These are phyloP conservation scores for Fragilaria radians DNA, from an alignment of 108 stramenopile genomes.

Conservation along the genomic window DNA sequence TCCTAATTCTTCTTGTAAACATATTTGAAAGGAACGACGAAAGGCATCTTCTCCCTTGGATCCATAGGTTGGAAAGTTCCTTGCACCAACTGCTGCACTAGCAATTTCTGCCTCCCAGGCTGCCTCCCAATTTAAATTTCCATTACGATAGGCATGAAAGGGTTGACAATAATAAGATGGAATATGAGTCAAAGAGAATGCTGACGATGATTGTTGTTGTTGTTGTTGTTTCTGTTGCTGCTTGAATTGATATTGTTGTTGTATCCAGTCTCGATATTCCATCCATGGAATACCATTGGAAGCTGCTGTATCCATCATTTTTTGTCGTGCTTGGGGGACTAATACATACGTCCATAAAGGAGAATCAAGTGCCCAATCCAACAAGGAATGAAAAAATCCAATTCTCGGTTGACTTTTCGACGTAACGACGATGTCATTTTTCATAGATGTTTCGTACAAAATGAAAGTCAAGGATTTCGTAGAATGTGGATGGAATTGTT, in stretches of 20 bases:
- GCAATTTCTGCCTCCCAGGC: conserved; percentile 78
- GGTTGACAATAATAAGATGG: conserved; percentile 43
- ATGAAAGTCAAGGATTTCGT: too few species aligned
- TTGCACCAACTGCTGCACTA: conserved; percentile 56
- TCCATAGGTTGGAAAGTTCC: conserved; percentile 69
- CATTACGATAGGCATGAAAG: conserved; percentile 74
- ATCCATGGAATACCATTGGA: conserved; percentile 49
- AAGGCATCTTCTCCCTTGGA: conserved; percentile 66
- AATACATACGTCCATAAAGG: conserved; percentile 68
- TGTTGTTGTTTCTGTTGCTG: too few species aligned
- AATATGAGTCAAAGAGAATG: not conserved
- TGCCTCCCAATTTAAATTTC: conserved; percentile 71
- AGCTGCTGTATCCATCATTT: conserved; percentile 57
- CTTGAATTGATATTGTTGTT: conserved; percentile 19
- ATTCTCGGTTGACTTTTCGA: conserved; percentile 35
- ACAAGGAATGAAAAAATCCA: conserved; percentile 47
- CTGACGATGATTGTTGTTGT: not conserved
- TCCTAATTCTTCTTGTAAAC: conserved; percentile 20
- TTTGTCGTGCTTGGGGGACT: conserved; percentile 68
- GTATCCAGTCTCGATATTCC: conserved; percentile 24
- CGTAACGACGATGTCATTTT: too few species aligned
- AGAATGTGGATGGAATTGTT: too few species aligned
- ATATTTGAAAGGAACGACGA: conserved; percentile 58
- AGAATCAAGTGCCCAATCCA: conserved; percentile 49
- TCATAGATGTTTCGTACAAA: too few species aligned